Evolutionary conservation across 805 yeast genomes (phyloP), one percentile per base, ranked within the genome.

Genomic region (Candida sanyiensis): DNA sequence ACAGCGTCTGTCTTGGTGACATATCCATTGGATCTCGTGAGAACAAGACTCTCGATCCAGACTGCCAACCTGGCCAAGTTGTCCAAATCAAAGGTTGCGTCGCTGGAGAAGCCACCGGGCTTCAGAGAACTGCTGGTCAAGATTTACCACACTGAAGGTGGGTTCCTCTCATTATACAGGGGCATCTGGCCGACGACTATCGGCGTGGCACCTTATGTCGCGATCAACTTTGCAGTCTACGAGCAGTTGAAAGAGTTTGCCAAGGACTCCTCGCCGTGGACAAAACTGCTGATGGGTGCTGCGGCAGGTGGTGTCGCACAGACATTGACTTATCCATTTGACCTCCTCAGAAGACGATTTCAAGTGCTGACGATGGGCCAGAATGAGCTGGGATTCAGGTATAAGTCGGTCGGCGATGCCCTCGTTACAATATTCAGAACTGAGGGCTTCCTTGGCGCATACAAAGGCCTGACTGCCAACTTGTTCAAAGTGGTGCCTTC

Each of bases 141-240:
- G 13, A 86, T 88, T 16, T 85, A 83, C 60, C 52, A 50, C 12
- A 72, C 69, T 12, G 98, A 90, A 62, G 97, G 97, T 26, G 96
- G 96, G 0, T 18, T 86, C 7, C 44, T 56, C 2, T 95, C 88
- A 0, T 65, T 90, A 12, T 90, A 85, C 57, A 69, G 89, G 37
- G 98, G 98, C 3, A 67, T 89, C 10, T 66, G 80, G 45, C 96
- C 97, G n/a, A 90, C 97, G 0, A 77, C 89, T 2, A 62, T 85
- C 41, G 97, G 97, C 2, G 96, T 93, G 16, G 97, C 96, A 1
- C 97, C 97, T 1, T 93, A 89, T 55, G 96, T 87, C 23, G 96
- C 96, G 4, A 73, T 90, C 37, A 90, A 89, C 61, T 90, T 90
- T 57, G 82, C 96, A 3, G 77, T 87, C 33, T 90, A 89, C 65